A percentile compares a stretch with the other conserved stretches of the same genome.
Conservation (phyloP, 2,329 filamentous ascomycete species). For the Fusarium praegraminearum region DNA sequence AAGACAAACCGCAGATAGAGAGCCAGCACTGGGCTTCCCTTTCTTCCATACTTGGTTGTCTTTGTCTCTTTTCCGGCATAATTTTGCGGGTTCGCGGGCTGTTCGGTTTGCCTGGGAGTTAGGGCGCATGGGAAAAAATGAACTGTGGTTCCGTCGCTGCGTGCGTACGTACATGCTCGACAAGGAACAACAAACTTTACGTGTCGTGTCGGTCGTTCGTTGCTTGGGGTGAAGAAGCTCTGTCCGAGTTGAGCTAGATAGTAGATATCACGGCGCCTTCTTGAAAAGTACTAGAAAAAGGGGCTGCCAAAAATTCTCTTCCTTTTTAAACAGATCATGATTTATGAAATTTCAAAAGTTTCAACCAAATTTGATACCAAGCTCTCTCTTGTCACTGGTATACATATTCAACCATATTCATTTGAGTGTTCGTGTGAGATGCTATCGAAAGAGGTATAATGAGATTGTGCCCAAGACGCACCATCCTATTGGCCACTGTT, state of each 20-base stretch:
- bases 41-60: conserved; percentile 38
- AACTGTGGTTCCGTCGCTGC: conserved; percentile 34
- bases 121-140: conserved; percentile 47
- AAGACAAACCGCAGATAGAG: conserved; percentile 80
- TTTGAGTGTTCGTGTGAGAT: conserved; percentile 36
- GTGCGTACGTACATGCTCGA: conserved; percentile 31
- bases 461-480: conserved; percentile 43
- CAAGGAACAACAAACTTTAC: conserved; percentile 17
- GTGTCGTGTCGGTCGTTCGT: conserved; percentile 29
- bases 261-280: conserved; percentile 37
- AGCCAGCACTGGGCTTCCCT: conserved; percentile 11
- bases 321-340: conserved; percentile 42
- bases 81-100: conserved; percentile 40
- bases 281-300: conserved; percentile 23
- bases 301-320: conserved; percentile 30
- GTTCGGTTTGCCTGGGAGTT: conserved; percentile 49
- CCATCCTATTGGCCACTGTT: conserved; percentile 21
- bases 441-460: conserved; percentile 50
- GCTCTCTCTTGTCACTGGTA: conserved; percentile 1
- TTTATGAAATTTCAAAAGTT: conserved; percentile 40
- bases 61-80: conserved; percentile 44
- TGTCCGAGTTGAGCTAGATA: conserved; percentile 40
- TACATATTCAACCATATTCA: conserved; percentile 23
- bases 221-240: conserved; percentile 37
- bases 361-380: conserved; percentile 14